Conservation (phyloP, 2,329 filamentous ascomycete species). For the Beauveria australis region DNA sequence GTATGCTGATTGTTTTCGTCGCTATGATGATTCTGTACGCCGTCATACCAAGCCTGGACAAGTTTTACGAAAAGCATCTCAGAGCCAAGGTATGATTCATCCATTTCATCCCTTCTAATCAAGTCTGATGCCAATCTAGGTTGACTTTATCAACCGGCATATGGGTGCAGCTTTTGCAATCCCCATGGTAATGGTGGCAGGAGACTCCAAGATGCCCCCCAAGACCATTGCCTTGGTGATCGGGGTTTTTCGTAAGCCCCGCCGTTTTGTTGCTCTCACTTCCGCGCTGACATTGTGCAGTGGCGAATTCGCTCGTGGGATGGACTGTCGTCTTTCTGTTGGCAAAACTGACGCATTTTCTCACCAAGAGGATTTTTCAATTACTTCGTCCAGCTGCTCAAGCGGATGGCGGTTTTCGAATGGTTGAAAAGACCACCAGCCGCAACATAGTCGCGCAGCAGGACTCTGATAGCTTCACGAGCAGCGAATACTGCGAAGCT, state of each 20-base stretch:
- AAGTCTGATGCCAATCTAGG: conserved; percentile 21
- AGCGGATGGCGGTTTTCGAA: not conserved
- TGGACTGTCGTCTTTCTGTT: conserved; percentile 25
- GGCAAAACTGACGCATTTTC: conserved; percentile 13
- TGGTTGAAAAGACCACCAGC: not conserved
- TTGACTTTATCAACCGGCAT: conserved; percentile 42
- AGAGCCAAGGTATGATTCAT: conserved; percentile 24
- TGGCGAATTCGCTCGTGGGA: conserved; percentile 26
- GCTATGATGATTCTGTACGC: conserved; percentile 23
- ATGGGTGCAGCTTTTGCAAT: conserved; percentile 44
- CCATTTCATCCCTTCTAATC: not conserved
- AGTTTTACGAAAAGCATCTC: conserved; percentile 23
- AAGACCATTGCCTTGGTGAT: conserved; percentile 33
- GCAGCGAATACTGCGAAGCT: not conserved
- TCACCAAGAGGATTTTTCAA: conserved; percentile 8
- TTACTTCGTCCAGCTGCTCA: not conserved
- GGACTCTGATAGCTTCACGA: not conserved
- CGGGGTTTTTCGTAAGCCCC: conserved; percentile 33
- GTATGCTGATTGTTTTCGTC: conserved; percentile 35
- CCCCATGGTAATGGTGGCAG: conserved; percentile 38
- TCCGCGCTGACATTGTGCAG: conserved; percentile 18
- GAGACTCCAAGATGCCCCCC: conserved; percentile 19
- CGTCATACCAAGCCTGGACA: conserved; percentile 16
- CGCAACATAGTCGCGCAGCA: not conserved
- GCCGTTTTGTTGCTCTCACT: not conserved